phyloP scores from a whole-genome alignment of 495 filamentous ascomycete species.

The Aspergillus leporis region DNA sequence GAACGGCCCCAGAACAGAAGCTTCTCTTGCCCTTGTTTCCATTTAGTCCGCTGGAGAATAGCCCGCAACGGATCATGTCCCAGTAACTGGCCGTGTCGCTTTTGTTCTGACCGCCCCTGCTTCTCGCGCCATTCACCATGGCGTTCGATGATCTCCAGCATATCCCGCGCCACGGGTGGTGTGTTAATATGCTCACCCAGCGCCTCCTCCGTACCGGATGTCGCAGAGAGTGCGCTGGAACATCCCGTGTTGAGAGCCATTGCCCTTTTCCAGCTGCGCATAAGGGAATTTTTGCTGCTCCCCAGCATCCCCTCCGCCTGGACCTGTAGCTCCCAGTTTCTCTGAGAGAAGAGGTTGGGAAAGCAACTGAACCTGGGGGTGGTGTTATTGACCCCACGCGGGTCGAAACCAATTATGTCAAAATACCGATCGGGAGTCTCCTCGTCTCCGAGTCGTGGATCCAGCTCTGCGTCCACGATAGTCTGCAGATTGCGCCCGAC shows the following conservation, averaged over 20 bases:
- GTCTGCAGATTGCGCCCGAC: conserved; percentile 42
- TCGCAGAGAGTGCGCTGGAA: conserved; percentile 30
- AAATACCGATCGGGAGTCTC: conserved; percentile 39
- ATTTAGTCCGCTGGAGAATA: conserved; percentile 30
- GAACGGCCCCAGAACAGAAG: conserved; percentile 66
- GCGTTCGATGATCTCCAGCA: conserved; percentile 53
- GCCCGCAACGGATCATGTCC: conserved; percentile 30
- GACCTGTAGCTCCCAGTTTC: conserved; percentile 40
- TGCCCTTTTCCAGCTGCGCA: conserved; percentile 51
- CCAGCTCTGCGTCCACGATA: conserved; percentile 40
- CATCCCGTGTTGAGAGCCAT: conserved; percentile 44
- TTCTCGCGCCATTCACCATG: conserved; percentile 48
- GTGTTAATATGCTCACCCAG: conserved; percentile 52
- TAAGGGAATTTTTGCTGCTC: conserved; percentile 31
- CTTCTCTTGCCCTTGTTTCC: conserved; percentile 42
- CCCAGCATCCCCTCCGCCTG: conserved; percentile 47
- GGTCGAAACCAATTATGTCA: conserved; percentile 60
- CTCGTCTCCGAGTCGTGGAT: conserved; percentile 15
- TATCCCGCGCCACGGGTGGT: conserved; percentile 47
- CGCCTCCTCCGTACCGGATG: conserved; percentile 23
- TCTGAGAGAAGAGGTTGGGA: conserved; percentile 37
- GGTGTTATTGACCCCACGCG: conserved; percentile 53
- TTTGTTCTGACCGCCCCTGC: conserved; percentile 31
- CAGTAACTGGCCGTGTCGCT: conserved; percentile 26
- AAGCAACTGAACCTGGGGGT: conserved; percentile 52